phyloP scores from a whole-genome alignment of 768 basidiomycete genomes.

The Amanita rubescens region DNA sequence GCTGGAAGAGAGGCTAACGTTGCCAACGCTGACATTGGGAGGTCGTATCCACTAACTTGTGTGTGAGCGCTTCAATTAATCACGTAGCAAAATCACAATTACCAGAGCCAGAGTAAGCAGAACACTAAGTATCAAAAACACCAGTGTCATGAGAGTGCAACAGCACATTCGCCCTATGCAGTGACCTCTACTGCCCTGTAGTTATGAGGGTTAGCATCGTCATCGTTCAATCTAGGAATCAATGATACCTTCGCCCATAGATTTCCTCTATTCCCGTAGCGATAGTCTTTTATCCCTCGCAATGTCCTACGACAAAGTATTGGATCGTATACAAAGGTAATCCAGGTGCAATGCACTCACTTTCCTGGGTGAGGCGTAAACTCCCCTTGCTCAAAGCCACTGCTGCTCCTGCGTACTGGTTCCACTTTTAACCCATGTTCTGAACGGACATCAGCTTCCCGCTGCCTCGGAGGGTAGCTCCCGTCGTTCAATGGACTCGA shows the following conservation, averaged over 20 bases:
- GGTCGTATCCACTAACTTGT: slow-evolving; percentile 64
- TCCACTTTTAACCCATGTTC: slow-evolving; percentile 7
- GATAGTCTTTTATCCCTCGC: slow-evolving; percentile 40
- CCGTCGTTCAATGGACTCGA: slow-evolving; percentile 12
- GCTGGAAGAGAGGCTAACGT: slow-evolving; percentile 31
- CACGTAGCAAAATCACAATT: slow-evolving; percentile 16
- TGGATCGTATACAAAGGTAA: not conserved
- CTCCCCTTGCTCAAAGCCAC: slow-evolving; percentile 34
- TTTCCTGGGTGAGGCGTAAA: slow-evolving; percentile 25
- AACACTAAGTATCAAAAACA: slow-evolving; percentile 63
- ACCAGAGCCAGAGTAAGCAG: slow-evolving; percentile 64
- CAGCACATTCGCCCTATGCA: slow-evolving; percentile 68
- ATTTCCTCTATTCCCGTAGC: slow-evolving; percentile 51
- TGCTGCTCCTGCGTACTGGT: slow-evolving; percentile 19
- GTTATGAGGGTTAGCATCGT: not conserved
- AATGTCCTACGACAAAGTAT: slow-evolving; percentile 23
- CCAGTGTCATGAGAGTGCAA: slow-evolving; percentile 59
- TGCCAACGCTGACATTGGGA: slow-evolving; percentile 55
- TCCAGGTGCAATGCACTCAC: not conserved
- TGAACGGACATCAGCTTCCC: not conserved
- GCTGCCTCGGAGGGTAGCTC: slow-evolving; percentile 8
- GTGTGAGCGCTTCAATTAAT: not conserved
- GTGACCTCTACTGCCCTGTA: slow-evolving; percentile 54
- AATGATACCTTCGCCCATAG: slow-evolving; percentile 57
- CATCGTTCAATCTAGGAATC: not conserved